A percentile compares a stretch with the other conserved stretches of the same genome.
phyloP scores from a whole-genome alignment of 495 filamentous ascomycete species.

The Penicillium cataractarum region DNA sequence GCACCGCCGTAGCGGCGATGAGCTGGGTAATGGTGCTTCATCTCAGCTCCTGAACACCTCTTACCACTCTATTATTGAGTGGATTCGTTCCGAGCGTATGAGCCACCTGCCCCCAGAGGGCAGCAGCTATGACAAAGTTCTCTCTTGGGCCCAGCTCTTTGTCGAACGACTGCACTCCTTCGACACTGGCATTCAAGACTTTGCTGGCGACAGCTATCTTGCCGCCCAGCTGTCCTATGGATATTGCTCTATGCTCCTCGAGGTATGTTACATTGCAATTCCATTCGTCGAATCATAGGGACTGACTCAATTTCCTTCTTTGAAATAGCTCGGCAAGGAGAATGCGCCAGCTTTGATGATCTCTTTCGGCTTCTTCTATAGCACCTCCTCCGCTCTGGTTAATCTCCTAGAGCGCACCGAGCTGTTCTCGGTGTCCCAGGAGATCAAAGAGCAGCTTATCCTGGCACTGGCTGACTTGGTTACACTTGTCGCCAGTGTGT shows the following conservation, averaged over 20 bases:
- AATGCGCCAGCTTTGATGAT: slow-evolving; percentile 37
- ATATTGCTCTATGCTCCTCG: slow-evolving; percentile 41
- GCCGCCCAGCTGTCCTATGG: slow-evolving; percentile 42
- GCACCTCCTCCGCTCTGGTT: slow-evolving; percentile 34
- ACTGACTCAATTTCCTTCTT: slow-evolving; percentile 1
- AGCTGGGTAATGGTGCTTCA: slow-evolving; percentile 23
- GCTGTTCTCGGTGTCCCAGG: slow-evolving; percentile 39
- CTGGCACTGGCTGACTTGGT: slow-evolving; percentile 41
- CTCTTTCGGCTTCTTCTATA: slow-evolving; percentile 43
- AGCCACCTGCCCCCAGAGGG: slow-evolving; percentile 42
- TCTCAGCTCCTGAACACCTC: slow-evolving; percentile 27
- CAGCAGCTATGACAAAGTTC: slow-evolving; percentile 43
- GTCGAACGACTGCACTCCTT: slow-evolving; percentile 39
- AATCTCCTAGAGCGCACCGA: slow-evolving; percentile 40
- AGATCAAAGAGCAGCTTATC: slow-evolving; percentile 46
- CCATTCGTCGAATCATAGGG: not conserved
- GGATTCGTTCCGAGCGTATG: slow-evolving; percentile 39
- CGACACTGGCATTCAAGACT: slow-evolving; percentile 33
- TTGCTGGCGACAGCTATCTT: slow-evolving; percentile 40
- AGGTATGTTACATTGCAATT: slow-evolving; percentile 29
- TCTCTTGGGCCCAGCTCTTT: slow-evolving; percentile 38
- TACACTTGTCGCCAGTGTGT: slow-evolving; percentile 37
- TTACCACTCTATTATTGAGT: slow-evolving; percentile 34
- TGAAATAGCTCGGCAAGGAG: slow-evolving; percentile 38
- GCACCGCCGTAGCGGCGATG: slow-evolving; percentile 31